These are phyloP conservation scores for Ophiognomonia clavigignenti-juglandacearum DNA, from an alignment of 2,329 filamentous ascomycete genomes.

Conservation along the genomic window DNA sequence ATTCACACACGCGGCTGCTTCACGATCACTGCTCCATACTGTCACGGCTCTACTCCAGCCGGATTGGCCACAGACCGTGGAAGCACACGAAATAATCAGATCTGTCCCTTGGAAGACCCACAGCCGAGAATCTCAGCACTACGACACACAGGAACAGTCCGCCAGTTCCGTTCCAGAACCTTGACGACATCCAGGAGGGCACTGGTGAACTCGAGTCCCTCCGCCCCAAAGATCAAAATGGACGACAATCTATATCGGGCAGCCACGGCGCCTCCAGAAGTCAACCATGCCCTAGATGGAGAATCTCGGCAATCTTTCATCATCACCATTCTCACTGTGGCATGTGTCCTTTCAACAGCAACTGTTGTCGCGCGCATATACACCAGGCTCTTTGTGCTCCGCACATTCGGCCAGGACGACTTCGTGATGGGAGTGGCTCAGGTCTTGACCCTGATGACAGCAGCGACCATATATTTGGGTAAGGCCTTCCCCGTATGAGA, in stretches of 20 bases:
- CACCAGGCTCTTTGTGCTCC: slow-evolving; percentile 19
- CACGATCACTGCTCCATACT: too few species aligned
- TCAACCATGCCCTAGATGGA: slow-evolving; percentile 20
- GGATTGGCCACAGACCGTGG: too few species aligned
- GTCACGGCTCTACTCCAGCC: too few species aligned
- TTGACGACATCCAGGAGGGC: too few species aligned
- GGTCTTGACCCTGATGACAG: slow-evolving; percentile 18
- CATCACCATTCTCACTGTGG: slow-evolving; percentile 20
- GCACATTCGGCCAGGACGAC: slow-evolving; percentile 22
- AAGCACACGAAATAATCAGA: too few species aligned
- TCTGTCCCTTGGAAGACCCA: too few species aligned
- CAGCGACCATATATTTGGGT: slow-evolving; percentile 23
- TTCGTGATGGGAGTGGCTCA: slow-evolving; percentile 20
- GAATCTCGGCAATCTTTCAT: slow-evolving; percentile 19
- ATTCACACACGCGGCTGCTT: too few species aligned
- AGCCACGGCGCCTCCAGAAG: background rate
- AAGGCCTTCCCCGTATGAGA: background rate
- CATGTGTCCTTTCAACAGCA: slow-evolving; percentile 17
- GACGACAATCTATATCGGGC: background rate
- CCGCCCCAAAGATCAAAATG: too few species aligned
- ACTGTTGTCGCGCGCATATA: slow-evolving; percentile 20
- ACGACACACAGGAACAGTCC: too few species aligned
- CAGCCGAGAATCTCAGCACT: too few species aligned
- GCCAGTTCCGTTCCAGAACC: too few species aligned
- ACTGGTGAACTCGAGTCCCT: too few species aligned